phyloP scores from a whole-genome alignment of 345 rosid species.

The Diplotaxis tenuifolia region DNA sequence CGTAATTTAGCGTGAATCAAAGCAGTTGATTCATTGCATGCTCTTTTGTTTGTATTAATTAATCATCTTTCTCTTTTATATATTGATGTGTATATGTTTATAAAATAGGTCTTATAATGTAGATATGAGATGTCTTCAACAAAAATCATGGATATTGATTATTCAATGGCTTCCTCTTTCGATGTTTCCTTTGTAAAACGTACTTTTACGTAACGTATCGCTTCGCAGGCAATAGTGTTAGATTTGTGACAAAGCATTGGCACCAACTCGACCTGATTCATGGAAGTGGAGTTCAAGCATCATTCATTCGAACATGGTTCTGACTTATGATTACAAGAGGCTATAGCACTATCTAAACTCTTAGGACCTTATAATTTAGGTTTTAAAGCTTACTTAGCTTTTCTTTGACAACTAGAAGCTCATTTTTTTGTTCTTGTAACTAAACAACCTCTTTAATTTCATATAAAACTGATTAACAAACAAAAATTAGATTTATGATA shows the following conservation, averaged over 20 bases:
- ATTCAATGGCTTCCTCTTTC: neutral
- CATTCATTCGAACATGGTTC: neutral
- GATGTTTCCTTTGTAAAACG: neutral
- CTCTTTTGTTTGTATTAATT: neutral
- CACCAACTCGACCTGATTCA: neutral
- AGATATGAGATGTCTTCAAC: neutral
- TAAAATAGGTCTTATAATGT: neutral
- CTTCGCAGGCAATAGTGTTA: neutral
- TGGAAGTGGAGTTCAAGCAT: neutral
- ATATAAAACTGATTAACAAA: neutral
- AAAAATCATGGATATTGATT: neutral
- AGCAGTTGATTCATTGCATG: conserved; percentile 2
- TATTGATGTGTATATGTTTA: neutral
- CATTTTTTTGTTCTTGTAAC: neutral
- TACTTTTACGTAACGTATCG: neutral
- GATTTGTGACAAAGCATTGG: neutral
- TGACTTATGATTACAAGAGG: neutral
- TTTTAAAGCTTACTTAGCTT: neutral
- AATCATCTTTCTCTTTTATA: neutral
- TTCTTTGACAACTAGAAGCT: neutral
- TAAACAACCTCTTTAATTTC: neutral
- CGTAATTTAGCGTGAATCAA: conserved; percentile 16
- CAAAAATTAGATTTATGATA: neutral
- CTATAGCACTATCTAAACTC: neutral
- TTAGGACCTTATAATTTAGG: neutral